Base-by-base conservation (phyloP, 2,329 filamentous ascomycete species). In the Ambrosiella cleistominuta region DNA sequence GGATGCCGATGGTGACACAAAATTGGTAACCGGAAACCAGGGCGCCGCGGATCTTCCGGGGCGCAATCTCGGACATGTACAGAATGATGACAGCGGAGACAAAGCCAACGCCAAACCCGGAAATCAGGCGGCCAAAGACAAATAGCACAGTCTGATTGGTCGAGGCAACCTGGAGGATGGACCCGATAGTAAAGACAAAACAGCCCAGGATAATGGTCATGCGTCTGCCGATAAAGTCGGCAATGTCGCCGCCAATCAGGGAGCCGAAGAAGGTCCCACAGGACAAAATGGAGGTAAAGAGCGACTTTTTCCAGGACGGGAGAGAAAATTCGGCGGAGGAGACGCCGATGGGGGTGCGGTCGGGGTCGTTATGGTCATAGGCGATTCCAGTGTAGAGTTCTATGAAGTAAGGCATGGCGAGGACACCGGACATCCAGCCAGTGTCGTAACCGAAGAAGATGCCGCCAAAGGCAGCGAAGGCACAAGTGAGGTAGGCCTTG, bases 21-120 rank as follows among this genome's bases (percentile, higher is more conserved):
- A 89, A 89, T 68, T 90, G 86, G 73, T 90, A 90, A 3, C 84
- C 85, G 1, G 84, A 80, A n/a, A 91, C 86, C 55, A 90, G 77
- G 58, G 85, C 82, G 66, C 86, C 86, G 66, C 86, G 70, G 63
- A 93, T 83, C 69, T 86, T 87, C 69, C 77, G 79, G 60, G 84
- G 83, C 62, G 73, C 75, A 67, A 90, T 87, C 72, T 90, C 87
- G 54, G 83, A 88, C 86, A 93, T 91, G 79, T 93, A 90, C 61
- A 89, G 75, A 66, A 89, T 87, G 69, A 89, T 82, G 65, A 88
- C 82, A 65, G 86, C 84, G 7, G 84, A 88, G 64, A 86, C 84
- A 68, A 88, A 88, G 66, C 86, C 86, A 65, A 89, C 85, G 75
- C 86, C 86, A 59, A 88, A 68, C 68, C 86, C 86, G 53, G 85